Evolutionary conservation across 2,329 filamentous ascomycete species (phyloP).

Genomic region (Geosmithia putterillii): DNA sequence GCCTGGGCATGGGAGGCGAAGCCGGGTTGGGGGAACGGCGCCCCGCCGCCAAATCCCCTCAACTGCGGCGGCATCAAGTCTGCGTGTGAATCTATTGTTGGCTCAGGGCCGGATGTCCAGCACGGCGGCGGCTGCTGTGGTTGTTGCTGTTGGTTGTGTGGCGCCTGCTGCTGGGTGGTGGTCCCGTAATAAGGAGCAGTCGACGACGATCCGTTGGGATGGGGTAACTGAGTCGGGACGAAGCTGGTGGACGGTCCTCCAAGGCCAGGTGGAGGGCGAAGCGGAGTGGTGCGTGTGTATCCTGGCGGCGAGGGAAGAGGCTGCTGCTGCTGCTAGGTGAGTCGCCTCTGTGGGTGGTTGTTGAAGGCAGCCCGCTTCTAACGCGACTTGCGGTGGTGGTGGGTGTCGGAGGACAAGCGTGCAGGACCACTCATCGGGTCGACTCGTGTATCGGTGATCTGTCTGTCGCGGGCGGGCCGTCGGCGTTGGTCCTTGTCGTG

Average conservation of each 20-base stretch:
- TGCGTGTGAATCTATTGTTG: not conserved
- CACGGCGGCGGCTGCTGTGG: not conserved
- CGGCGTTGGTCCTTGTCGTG: not conserved
- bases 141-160: not conserved
- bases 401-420: not conserved
- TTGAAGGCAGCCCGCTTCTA: not conserved
- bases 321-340: not conserved
- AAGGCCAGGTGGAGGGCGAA: not conserved
- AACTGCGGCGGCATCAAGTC: conserved; percentile 23
- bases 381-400: not conserved
- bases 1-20: conserved; percentile 40
- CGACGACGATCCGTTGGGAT: not conserved
- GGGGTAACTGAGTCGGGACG: not conserved
- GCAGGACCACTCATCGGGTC: not conserved
- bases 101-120: not conserved
- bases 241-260: not conserved
- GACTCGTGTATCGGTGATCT: not conserved
- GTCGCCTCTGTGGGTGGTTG: not conserved
- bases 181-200: too few species aligned
- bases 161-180: not conserved
- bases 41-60: conserved; percentile 23
- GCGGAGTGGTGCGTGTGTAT: not conserved
- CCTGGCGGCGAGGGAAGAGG: not conserved
- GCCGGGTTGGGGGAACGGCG: conserved; percentile 31
- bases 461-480: too few species aligned